Percentiles rank a stretch among this genome's conserved stretches.
Conservation (phyloP, 176 grass and related monocot genomes). For the Paspalum notatum region DNA sequence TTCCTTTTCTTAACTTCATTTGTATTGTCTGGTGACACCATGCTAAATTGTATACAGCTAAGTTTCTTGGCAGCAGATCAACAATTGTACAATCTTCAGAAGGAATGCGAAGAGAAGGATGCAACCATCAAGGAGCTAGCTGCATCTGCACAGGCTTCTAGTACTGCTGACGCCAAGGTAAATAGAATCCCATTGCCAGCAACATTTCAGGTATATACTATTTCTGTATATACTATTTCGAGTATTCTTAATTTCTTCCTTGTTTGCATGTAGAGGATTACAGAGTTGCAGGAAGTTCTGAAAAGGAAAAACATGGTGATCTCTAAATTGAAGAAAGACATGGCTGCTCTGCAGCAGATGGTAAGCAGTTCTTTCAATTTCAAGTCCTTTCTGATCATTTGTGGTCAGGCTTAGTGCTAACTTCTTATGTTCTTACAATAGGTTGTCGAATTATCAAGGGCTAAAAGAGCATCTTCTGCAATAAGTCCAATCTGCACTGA, state of each 20-base stretch:
- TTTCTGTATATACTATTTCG: not conserved
- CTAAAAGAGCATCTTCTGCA: conserved; percentile 58
- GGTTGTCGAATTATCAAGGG: conserved; percentile 81
- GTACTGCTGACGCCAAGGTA: conserved; percentile 65
- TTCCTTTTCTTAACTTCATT: not conserved
- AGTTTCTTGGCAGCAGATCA: conserved; percentile 67
- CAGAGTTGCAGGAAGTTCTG: conserved; percentile 73
- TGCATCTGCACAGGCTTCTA: conserved; percentile 57
- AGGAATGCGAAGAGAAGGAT: conserved; percentile 93
- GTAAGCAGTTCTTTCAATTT: conserved; percentile 33
- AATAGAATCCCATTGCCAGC: not conserved
- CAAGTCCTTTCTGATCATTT: not conserved
- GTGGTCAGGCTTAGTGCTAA: not conserved
- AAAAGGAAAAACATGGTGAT: conserved; percentile 85
- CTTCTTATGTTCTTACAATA: conserved; percentile 32
- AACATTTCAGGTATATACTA: not conserved
- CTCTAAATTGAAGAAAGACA: conserved; percentile 89
- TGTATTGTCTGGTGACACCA: conserved; percentile 18
- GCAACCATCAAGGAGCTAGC: conserved; percentile 69
- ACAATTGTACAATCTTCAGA: conserved; percentile 86
- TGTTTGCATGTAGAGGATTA: conserved; percentile 67
- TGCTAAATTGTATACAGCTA: conserved; percentile 56
- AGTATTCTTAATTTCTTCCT: not conserved
- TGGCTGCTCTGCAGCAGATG: conserved; percentile 68
- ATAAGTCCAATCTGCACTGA: conserved; percentile 40